A percentile compares a stretch with the other conserved stretches of the same genome.
phyloP scores from a whole-genome alignment of 2,329 filamentous ascomycete genomes.

The Tolypocladium amazonense region DNA sequence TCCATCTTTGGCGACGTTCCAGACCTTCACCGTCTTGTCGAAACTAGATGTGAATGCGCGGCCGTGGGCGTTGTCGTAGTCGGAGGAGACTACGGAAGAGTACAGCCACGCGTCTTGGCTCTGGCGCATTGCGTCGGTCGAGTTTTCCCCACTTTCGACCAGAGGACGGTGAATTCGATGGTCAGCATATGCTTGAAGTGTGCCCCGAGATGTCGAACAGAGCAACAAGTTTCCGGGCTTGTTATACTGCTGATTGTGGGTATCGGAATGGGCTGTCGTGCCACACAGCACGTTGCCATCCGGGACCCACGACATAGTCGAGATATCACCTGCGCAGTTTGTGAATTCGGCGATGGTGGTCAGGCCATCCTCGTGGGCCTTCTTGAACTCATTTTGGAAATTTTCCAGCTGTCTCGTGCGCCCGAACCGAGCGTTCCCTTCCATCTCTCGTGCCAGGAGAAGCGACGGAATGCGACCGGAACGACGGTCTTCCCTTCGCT shows the following conservation, averaged over 20 bases:
- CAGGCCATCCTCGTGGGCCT: slow-evolving; percentile 39
- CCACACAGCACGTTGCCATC: slow-evolving; percentile 47
- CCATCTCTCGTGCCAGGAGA: slow-evolving; percentile 37
- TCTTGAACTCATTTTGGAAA: slow-evolving; percentile 33
- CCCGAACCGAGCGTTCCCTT: slow-evolving; percentile 32
- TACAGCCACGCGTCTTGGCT: slow-evolving; percentile 55
- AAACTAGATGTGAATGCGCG: slow-evolving; percentile 51
- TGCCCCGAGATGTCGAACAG: slow-evolving; percentile 34
- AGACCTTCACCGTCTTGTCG: slow-evolving; percentile 50
- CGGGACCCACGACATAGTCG: slow-evolving; percentile 46
- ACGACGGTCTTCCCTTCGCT: slow-evolving; percentile 5
- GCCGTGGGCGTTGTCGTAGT: slow-evolving; percentile 35
- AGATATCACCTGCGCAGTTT: slow-evolving; percentile 51
- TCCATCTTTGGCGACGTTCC: slow-evolving; percentile 31
- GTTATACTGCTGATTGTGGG: slow-evolving; percentile 56
- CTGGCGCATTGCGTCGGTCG: slow-evolving; percentile 43
- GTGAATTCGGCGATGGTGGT: slow-evolving; percentile 43
- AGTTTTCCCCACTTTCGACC: slow-evolving; percentile 43
- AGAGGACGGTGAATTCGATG: slow-evolving; percentile 46
- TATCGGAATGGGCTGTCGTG: slow-evolving; percentile 51
- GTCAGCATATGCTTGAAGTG: slow-evolving; percentile 40
- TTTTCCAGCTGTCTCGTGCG: slow-evolving; percentile 29
- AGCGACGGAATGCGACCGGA: slow-evolving; percentile 25
- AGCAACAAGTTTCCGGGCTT: slow-evolving; percentile 51
- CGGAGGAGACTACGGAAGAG: slow-evolving; percentile 51